Evolutionary conservation across 108 stramenopile species (phyloP).

Genomic region (Cyclotella choctawhatcheeana): DNA sequence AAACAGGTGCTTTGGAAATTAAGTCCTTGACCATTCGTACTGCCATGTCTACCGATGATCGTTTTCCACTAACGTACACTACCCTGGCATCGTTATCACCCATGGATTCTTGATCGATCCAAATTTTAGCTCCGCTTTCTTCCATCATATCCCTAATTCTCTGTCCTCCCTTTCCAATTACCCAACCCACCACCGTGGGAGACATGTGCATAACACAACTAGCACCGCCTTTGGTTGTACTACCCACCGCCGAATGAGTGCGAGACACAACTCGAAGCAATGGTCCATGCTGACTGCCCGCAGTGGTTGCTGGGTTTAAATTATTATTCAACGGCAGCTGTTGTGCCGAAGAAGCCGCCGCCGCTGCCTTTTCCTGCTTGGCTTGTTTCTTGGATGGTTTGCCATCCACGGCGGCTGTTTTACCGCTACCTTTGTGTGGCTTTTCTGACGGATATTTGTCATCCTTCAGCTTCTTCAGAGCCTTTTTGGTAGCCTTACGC

Average conservation of each 20-base stretch:
- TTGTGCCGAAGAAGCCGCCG: constrained; percentile 29
- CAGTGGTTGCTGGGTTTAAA: constrained; percentile 19
- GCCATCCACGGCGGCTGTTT: not conserved
- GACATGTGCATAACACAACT: constrained; percentile 72
- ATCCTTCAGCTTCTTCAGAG: constrained; percentile 75
- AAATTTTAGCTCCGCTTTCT: constrained; percentile 87
- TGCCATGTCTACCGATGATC: constrained; percentile 72
- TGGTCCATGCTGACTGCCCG: constrained; percentile 49
- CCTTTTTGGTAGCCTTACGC: constrained; percentile 92
- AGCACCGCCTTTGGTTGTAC: constrained; percentile 22
- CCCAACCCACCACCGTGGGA: constrained; percentile 85
- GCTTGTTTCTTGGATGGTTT: not conserved
- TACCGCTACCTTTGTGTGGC: constrained; percentile 33
- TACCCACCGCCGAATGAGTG: constrained; percentile 35
- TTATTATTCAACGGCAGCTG: constrained; percentile 21
- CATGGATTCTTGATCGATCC: constrained; percentile 93
- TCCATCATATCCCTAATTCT: constrained; percentile 92
- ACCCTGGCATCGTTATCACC: constrained; percentile 71
- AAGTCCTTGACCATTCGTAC: constrained; percentile 80
- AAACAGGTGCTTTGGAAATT: constrained; percentile 74
- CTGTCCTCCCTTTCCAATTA: constrained; percentile 90
- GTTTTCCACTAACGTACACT: constrained; percentile 88
- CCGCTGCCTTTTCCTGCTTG: not conserved
- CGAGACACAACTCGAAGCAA: constrained; percentile 48
- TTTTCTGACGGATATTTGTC: constrained; percentile 33